phyloP scores from a whole-genome alignment of 352 stramenopile species.

The Phytopythium boreale region DNA sequence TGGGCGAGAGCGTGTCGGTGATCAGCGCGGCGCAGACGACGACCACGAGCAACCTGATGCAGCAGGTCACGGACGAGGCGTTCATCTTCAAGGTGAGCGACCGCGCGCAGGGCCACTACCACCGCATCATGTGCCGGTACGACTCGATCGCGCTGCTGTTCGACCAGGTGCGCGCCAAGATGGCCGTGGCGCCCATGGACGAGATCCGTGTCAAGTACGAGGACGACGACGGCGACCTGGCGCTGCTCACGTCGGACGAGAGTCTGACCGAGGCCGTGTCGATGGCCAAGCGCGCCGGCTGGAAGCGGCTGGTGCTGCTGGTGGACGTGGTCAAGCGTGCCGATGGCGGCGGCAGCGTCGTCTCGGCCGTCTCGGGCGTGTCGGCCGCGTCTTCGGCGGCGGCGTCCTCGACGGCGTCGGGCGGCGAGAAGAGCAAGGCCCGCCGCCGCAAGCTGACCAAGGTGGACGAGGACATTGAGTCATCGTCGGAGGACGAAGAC shows the following conservation, averaged over 20 bases:
- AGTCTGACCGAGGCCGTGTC: conserved; percentile 83
- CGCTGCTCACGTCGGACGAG: conserved; percentile 81
- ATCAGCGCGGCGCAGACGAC: conserved; percentile 78
- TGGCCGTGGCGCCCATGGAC: conserved; percentile 53
- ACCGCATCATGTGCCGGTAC: conserved; percentile 82
- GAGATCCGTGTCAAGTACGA: conserved; percentile 84
- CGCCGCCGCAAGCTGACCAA: conserved; percentile 70
- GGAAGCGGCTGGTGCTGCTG: conserved; percentile 81
- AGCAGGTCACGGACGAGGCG: conserved; percentile 59
- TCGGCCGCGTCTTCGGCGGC: conserved; percentile 29
- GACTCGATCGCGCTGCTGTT: conserved; percentile 67
- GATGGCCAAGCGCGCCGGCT: conserved; percentile 82
- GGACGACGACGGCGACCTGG: conserved; percentile 85
- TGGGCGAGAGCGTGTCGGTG: conserved; percentile 85
- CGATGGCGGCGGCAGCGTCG: conserved; percentile 22
- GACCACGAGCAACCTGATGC: conserved; percentile 70
- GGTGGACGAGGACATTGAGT: conserved; percentile 73
- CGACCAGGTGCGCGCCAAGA: conserved; percentile 81
- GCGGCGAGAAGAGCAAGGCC: conserved; percentile 15
- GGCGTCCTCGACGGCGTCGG: not conserved
- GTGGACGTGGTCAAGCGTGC: conserved; percentile 72
- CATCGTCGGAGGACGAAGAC: conserved; percentile 22
- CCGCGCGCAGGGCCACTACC: conserved; percentile 71
- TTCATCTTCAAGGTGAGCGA: conserved; percentile 91
- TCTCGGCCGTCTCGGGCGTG: conserved; percentile 23